Evolutionary conservation across 495 filamentous ascomycete genomes (phyloP), one percentile per base, ranked within the genome.

Genomic region (Talaromyces adpressus): DNA sequence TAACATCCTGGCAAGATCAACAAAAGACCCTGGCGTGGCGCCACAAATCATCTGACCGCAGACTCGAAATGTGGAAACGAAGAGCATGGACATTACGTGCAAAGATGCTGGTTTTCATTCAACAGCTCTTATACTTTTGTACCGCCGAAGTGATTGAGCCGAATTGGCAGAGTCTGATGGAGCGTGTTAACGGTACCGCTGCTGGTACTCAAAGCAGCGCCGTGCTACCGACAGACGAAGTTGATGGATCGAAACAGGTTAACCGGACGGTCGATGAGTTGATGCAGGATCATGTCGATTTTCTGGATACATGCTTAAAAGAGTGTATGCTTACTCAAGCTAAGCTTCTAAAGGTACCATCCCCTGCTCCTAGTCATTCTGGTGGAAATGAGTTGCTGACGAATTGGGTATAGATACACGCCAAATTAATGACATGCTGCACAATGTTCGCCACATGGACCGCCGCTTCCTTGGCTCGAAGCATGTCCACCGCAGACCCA

Each of bases 241-340:
- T 80, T 22, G 81, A 78, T 49, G 77, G 76, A 8, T 76, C 75
- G 6, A 76, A 77, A 59, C 75, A 85, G 71, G 80, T 78, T 52
- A 91, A 90, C 63, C 82, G 92, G 45, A 98, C 94, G 0, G 95
- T 98, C 16, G 94, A 98, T 67, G 91, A 97, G 72, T 77, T 98
- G 69, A 98, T 98, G 94, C 92, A 98, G 74, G 93, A 98, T 73
- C 94, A 98, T 79, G 93, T 98, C 32, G 94, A 98, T 75, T 98
- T 98, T 72, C 74, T 98, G 62, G 94, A 97, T 69, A 97, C 93
- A 12, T 98, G 94, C 73, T 78, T 98, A 62, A 98, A 98, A 77
- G 94, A 97, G 77, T 97, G 95, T 80, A 97, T 97, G 93, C 82
- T 98, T 36, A 98, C 95, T 11, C 97, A 98, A 71, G 89, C 89